Conservation (phyloP, 164 flowering plant species). For the Magnolia kwangsiensis region DNA sequence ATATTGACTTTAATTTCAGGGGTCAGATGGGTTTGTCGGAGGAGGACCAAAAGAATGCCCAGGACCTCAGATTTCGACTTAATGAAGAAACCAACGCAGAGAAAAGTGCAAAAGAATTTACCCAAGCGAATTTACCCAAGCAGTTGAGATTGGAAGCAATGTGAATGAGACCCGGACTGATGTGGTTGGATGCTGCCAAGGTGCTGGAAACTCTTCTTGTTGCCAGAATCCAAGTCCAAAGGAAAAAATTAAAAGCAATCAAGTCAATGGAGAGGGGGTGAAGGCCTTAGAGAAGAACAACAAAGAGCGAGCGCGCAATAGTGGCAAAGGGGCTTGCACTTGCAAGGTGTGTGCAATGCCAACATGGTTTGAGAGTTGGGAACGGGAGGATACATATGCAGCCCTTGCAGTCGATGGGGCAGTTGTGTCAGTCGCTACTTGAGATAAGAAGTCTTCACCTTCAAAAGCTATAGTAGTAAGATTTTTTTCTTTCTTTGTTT, state of each 20-base stretch:
- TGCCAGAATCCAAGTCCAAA: slow-evolving; percentile 41
- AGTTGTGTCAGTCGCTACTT: slow-evolving; percentile 57
- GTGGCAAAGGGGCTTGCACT: slow-evolving; percentile 27
- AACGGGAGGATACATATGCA: slow-evolving; percentile 83
- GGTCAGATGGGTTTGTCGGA: slow-evolving; percentile 97
- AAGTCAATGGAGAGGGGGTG: slow-evolving; percentile 11
- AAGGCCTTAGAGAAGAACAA: slow-evolving; percentile 16
- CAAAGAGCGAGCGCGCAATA: slow-evolving; percentile 23
- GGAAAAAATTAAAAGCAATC: slow-evolving; percentile 15
- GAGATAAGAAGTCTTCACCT: slow-evolving; percentile 7
- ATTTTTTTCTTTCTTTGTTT: neutral
- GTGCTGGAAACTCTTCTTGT: slow-evolving; percentile 46
- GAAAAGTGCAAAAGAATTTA: slow-evolving; percentile 22
- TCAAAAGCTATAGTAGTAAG: neutral
- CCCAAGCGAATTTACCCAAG: slow-evolving; percentile 22
- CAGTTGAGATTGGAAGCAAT: slow-evolving; percentile 6
- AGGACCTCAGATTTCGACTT: slow-evolving; percentile 46
- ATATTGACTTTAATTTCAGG: slow-evolving; percentile 27
- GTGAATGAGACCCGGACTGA: slow-evolving; percentile 31
- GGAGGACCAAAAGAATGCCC: slow-evolving; percentile 68
- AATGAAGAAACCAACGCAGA: slow-evolving; percentile 27
- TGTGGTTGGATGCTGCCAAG: slow-evolving; percentile 52
- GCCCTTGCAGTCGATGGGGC: slow-evolving; percentile 77
- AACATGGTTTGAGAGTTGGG: slow-evolving; percentile 89
- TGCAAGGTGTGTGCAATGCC: slow-evolving; percentile 59